These are phyloP conservation scores for Hysterium pulicare DNA, from an alignment of 2,329 filamentous ascomycete species.

Conservation along the genomic window DNA sequence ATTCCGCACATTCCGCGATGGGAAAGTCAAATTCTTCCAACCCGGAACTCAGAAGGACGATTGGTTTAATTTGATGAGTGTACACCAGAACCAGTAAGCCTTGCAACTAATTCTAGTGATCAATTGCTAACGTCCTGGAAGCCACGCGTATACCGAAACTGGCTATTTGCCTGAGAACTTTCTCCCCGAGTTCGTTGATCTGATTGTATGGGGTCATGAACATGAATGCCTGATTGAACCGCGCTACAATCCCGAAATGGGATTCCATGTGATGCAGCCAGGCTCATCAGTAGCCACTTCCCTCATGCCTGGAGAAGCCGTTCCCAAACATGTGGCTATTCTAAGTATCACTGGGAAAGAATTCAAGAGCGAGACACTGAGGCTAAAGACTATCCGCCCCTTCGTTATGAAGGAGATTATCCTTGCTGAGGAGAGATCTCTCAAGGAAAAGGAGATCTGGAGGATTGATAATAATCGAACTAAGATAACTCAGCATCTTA, in stretches of 20 bases:
- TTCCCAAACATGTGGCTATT: constrained; percentile 85
- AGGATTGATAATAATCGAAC: constrained; percentile 79
- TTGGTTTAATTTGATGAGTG: constrained; percentile 94
- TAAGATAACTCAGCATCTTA: constrained; percentile 73
- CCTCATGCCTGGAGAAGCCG: constrained; percentile 82
- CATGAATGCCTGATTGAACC: constrained; percentile 94
- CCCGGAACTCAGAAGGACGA: constrained; percentile 76
- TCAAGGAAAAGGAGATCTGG: constrained; percentile 72
- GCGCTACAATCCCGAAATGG: constrained; percentile 75
- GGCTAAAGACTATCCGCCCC: constrained; percentile 82
- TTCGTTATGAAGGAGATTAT: constrained; percentile 84
- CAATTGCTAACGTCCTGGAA: constrained; percentile 12
- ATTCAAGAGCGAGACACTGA: constrained; percentile 75
- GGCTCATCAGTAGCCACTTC: constrained; percentile 96
- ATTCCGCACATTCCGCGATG: constrained; percentile 88
- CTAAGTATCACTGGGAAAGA: constrained; percentile 78
- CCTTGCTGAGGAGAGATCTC: constrained; percentile 69
- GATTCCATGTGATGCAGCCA: constrained; percentile 95
- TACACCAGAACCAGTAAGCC: constrained; percentile 82
- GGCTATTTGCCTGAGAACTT: constrained; percentile 94
- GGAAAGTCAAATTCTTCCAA: constrained; percentile 89
- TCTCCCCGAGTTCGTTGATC: constrained; percentile 83
- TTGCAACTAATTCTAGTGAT: background rate
- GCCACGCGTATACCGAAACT: constrained; percentile 80
- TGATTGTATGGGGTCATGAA: constrained; percentile 96